Evolutionary conservation across 1,284 basidiomycete genomes (phyloP).

Genomic region (Irpex rosettiformis): DNA sequence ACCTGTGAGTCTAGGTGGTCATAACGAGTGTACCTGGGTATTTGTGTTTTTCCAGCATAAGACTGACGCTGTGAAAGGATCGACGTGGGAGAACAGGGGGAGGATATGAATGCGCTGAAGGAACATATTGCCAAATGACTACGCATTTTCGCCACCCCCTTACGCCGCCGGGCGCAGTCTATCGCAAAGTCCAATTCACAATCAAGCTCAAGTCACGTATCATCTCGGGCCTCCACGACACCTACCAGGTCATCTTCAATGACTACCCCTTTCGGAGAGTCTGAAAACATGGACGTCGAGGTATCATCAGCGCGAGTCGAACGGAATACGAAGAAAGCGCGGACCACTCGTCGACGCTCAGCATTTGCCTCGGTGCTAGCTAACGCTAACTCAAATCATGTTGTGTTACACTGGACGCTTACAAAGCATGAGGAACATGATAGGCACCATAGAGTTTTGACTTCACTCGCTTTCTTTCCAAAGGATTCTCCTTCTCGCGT

Average conservation of each 20-base stretch:
- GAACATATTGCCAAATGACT: neutral
- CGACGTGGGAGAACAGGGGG: neutral
- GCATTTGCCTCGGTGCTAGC: constrained; percentile 43
- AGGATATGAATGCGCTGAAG: neutral
- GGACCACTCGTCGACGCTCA: constrained; percentile 15
- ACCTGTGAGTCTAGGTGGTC: too few species aligned
- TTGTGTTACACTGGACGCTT: constrained; percentile 30
- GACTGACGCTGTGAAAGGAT: too few species aligned
- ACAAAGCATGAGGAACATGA: neutral
- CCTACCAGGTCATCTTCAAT: neutral
- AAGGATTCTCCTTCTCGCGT: neutral
- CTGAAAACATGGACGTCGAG: constrained; percentile 4
- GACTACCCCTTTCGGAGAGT: constrained; percentile 11
- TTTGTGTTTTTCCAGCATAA: too few species aligned
- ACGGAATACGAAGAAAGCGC: neutral
- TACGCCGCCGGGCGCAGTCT: neutral
- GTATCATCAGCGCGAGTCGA: neutral
- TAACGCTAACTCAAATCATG: constrained; percentile 39
- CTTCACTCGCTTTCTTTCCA: neutral
- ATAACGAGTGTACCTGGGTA: too few species aligned
- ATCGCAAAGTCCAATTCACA: neutral
- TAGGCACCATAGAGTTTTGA: too few species aligned
- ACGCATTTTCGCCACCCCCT: neutral
- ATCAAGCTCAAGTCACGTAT: neutral
- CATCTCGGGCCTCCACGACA: neutral